Conservation (phyloP, 495 filamentous ascomycete genomes). For the Echria macrotheca region DNA sequence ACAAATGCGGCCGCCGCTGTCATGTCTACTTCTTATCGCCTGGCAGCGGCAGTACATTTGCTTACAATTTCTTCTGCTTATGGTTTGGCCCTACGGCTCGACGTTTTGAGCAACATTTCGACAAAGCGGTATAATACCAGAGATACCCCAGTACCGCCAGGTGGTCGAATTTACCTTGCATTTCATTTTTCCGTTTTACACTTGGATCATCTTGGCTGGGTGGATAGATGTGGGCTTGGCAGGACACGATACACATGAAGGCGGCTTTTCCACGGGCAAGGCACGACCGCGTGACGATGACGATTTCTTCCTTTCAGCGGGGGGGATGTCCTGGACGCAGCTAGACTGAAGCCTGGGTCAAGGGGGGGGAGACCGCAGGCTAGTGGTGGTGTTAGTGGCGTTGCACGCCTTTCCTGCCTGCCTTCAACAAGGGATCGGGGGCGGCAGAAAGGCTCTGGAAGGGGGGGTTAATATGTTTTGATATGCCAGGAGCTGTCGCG, state of each 20-base stretch:
- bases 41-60: too few species aligned
- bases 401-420: too few species aligned
- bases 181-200: not conserved
- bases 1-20: too few species aligned
- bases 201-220: not conserved
- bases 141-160: constrained; percentile 28
- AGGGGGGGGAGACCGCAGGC: not conserved
- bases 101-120: too few species aligned
- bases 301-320: constrained; percentile 2
- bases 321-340: constrained; percentile 1
- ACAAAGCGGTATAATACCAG: constrained; percentile 24
- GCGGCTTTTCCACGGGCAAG: not conserved
- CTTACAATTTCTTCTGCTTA: too few species aligned
- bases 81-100: not conserved
- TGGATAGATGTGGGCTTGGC: constrained; percentile 8
- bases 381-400: constrained; percentile 2
- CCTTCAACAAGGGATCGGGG: not conserved
- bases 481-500: constrained; percentile 13
- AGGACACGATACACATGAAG: constrained; percentile 16
- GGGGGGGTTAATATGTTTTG: constrained; percentile 13
- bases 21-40: too few species aligned
- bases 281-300: constrained; percentile 13
- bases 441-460: constrained; percentile 7
- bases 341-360: too few species aligned
- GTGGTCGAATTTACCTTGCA: constrained; percentile 19